Conservation (phyloP, 2,329 filamentous ascomycete genomes). For the Trichoderma sp. region DNA sequence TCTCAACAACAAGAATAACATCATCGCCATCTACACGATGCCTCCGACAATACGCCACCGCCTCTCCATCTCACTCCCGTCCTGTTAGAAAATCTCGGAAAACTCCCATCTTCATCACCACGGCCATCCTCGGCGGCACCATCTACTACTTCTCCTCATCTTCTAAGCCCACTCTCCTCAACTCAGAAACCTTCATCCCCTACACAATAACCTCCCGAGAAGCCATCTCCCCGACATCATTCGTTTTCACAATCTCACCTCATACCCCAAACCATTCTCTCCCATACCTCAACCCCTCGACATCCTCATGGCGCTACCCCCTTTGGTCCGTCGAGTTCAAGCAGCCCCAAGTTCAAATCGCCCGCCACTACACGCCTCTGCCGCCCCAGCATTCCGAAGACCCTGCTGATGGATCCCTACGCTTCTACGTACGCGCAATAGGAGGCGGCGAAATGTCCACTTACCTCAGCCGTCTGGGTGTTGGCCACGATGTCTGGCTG, state of each 20-base stretch:
- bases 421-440: slow-evolving; percentile 77
- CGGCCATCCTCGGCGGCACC: slow-evolving; percentile 26
- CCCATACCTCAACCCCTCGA: slow-evolving; percentile 29
- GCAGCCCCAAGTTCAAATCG: slow-evolving; percentile 91
- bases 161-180: slow-evolving; percentile 41
- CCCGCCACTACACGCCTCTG: slow-evolving; percentile 84
- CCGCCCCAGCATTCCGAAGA: slow-evolving; percentile 47
- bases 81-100: slow-evolving; percentile 23
- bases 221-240: slow-evolving; percentile 62
- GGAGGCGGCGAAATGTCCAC: slow-evolving; percentile 79
- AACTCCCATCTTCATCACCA: slow-evolving; percentile 24
- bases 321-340: slow-evolving; percentile 91
- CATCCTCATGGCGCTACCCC: slow-evolving; percentile 44
- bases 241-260: slow-evolving; percentile 63
- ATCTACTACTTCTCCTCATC: slow-evolving; percentile 30
- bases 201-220: slow-evolving; percentile 63
- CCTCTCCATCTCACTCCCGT: neutral
- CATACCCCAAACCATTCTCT: slow-evolving; percentile 29
- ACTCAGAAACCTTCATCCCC: slow-evolving; percentile 58
- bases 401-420: slow-evolving; percentile 45
- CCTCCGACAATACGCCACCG: neutral
- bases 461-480: slow-evolving; percentile 66
- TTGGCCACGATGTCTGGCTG: slow-evolving; percentile 66
- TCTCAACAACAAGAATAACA: neutral
- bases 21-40: neutral